Evolutionary conservation across 306 rosid species (phyloP), one percentile per base, ranked within the genome.

Genomic region (Vigna mungo): DNA sequence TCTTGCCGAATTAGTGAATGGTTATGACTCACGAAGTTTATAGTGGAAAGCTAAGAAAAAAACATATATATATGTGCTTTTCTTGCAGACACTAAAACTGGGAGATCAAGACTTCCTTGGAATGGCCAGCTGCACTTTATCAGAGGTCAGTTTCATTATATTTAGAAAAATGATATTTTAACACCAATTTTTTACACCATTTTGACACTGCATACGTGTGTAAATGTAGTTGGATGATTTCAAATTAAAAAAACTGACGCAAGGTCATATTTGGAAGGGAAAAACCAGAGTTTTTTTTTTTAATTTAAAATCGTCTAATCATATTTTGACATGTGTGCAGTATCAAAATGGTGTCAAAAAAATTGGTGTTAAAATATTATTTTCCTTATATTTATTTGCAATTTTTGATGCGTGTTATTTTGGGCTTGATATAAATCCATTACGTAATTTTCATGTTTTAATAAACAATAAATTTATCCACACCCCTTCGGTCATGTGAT

Each of bases 81-180:
- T 82, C 21, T 55, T 83, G 84, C 85, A 94, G 98, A 61, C 80
- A 32, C 78, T 94, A 82, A 87, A 83, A 49, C 75, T 89, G 87
- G 69, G 78, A 53, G 95, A 92, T 83, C 97, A 94, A 76, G 96
- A 94, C 0, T 94, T 94, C 82, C 89, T 94, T 48, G 98, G 98
- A 46, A 86, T 86, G 82, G 88, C 93, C 21, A 83, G 55, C 72
- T 92, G 98, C 81, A 81, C 49, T 51, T 86, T 94, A 66, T 90
- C 98, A 51, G 96, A 92, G 96, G 97, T 92, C 60, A 84, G 83
- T 20, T 12, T 21, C 74, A 48, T 23, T 84, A 15, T 44, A 39
- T 20, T 20, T 20, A 20, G 21, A 1, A 21, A 21, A 21, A 21
- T 21, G 23, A 21, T 21, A 21, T 21, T 21, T 21, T 1, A 21